Conservation (phyloP, 2,329 filamentous ascomycete species). For the Fusarium veterinarium region DNA sequence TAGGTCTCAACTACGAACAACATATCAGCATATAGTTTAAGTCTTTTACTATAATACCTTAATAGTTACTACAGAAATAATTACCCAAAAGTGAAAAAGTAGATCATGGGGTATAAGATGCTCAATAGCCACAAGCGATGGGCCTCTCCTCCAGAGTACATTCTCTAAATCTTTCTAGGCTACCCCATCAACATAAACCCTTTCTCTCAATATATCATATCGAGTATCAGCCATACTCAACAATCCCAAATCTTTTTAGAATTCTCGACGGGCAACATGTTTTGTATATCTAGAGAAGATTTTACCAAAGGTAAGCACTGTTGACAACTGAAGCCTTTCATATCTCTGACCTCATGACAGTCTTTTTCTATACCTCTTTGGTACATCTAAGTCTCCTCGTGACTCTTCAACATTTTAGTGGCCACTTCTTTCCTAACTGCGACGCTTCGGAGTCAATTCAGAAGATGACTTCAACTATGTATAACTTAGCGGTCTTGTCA, state of each 20-base stretch:
- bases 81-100: too few relatives aligned
- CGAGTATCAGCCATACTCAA: not conserved
- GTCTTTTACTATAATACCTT: accelerated
- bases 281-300: not conserved
- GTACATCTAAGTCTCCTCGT: not conserved
- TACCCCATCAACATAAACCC: not conserved
- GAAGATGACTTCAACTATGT: not conserved
- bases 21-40: not conserved
- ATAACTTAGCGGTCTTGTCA: not conserved
- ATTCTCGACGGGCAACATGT: not conserved
- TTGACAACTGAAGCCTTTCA: too few relatives aligned
- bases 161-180: not conserved
- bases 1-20: not conserved
- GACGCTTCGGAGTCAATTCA: not conserved
- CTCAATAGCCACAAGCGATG: not conserved
- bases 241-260: accelerated
- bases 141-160: not conserved
- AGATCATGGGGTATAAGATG: not conserved
- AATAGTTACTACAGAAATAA: not conserved
- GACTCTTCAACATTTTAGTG: not conserved
- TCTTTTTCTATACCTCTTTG: not conserved
- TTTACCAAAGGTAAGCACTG: not conserved
- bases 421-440: not conserved
- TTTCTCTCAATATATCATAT: not conserved
- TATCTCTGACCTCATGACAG: not conserved